Evolutionary conservation across 2,329 filamentous ascomycete genomes (phyloP), one percentile per base, ranked within the genome.

Genomic region (Fusarium scirpi): DNA sequence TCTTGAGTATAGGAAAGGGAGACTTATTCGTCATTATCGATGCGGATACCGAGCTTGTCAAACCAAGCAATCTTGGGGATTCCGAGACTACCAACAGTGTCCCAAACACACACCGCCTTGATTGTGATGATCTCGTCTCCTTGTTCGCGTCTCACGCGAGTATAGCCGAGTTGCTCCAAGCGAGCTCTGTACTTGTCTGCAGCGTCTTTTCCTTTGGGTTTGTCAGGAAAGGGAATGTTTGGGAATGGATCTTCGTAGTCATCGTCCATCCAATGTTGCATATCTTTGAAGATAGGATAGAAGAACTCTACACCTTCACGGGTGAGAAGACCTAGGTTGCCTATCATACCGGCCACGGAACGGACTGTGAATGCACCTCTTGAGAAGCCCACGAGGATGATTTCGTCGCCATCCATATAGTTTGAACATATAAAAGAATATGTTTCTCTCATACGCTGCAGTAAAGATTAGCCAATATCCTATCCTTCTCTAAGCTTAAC

Each of bases 361-460:
- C 86, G 82, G 4, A 83, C 86, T 1, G 86, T 89, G 70, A 88
- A 89, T 7, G 87, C 87, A 6, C 87, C 87, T 16, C 87, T 82
- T 2, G 86, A 89, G 79, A 87, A 89, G 5, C 87, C 87, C 29
- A 88, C 76, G 29, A 89, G 81, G 48, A 87, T 78, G 49, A 89
- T 87, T 67, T 88, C 84, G 65, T 89, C 87, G 5, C 86, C 86
- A 56, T 85, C 83, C 57, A 83, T 82, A 71, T 90, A 90, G 77
- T 90, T 91, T 71, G 86, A 84, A 58, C 87, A 89, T 4, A 90
- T 80, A 73, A 90, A 91, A 7, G 85, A 82, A 73, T 91, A 91
- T 3, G 87, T 86, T 75, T 90, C 88, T 15, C 87, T 85, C 56
- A 91, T 84, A 60, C 81, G 77, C 80, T 91, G 71, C 24, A 30